These are phyloP conservation scores for Penicillium diatomitis DNA, from an alignment of 495 filamentous ascomycete genomes.

Conservation along the genomic window DNA sequence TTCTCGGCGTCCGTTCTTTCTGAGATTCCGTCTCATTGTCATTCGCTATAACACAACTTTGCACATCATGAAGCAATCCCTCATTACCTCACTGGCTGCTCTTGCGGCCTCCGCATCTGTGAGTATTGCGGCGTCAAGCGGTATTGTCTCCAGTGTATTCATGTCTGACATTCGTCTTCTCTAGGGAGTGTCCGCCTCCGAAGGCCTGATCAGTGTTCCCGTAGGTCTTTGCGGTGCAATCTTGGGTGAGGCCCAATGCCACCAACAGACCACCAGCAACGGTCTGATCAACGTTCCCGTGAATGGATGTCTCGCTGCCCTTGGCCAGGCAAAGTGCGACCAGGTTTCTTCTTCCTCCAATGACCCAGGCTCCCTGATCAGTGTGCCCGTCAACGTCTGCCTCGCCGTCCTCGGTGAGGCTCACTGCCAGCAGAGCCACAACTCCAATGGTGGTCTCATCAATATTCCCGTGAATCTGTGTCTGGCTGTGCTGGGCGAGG, in stretches of 20 bases:
- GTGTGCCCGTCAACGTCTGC: conserved; percentile 23
- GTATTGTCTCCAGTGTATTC: neutral
- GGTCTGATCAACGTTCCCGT: conserved; percentile 24
- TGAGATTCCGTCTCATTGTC: neutral
- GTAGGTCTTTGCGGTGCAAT: conserved; percentile 18
- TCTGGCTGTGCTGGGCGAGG: conserved; percentile 21
- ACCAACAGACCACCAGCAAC: conserved; percentile 7
- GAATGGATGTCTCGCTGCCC: conserved; percentile 17
- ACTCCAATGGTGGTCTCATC: conserved; percentile 11
- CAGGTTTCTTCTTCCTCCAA: conserved; percentile 13
- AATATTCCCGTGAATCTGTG: conserved; percentile 23
- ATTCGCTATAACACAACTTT: conserved; percentile 6
- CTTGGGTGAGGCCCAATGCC: conserved; percentile 20
- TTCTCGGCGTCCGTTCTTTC: conserved; percentile 20
- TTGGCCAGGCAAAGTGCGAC: conserved; percentile 24
- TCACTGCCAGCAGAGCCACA: conserved; percentile 11
- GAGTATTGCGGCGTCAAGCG: neutral
- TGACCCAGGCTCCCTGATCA: conserved; percentile 18
- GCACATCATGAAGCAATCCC: conserved; percentile 24
- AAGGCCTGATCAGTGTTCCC: conserved; percentile 19
- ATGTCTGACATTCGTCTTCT: neutral
- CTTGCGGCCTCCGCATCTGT: conserved; percentile 17
- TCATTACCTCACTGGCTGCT: conserved; percentile 18
- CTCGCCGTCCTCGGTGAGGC: conserved; percentile 20
- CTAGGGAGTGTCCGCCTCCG: conserved; percentile 13